Base-by-base conservation (phyloP, 768 basidiomycete species). In the Coprinopsis cinerea region DNA sequence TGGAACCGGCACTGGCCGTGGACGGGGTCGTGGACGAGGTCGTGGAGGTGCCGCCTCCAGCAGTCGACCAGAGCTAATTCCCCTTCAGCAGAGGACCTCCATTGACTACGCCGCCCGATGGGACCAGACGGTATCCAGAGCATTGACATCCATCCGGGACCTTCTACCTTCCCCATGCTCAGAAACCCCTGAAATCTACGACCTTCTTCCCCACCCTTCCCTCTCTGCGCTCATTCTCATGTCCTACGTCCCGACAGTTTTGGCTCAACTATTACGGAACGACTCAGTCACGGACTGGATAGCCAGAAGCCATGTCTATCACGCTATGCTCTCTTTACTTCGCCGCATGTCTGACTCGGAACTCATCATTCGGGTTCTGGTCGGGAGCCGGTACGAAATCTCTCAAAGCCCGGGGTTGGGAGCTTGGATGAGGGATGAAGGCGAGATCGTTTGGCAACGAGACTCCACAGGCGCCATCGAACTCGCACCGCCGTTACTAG, bases 281-380 rank as follows among this genome's bases (percentile, higher is more conserved):
- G 79, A 80, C 59, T 76, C 76, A 0, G 71, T 80, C 4, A 71
- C 65, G 2, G 78, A 80, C 53, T 80, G 79, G 78, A 70, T 67
- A 24, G 56, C 67, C 0, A 71, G 78, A 15, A 69, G 65, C 47
- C 67, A 71, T 22, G 64, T 70, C 14, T 80, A 80, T 57, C 63
- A 76, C 43, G 70, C 73, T 2, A 74, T 77, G 72, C 60, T 80
- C 9, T 64, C 61, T 14, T 61, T 80, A 11, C 59, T 80, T 36
- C 67, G 71, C 25, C 64, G 71, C 14, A 68, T 81, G 65, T 72
- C 70, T 2, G 78, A 78, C 52, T 76, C 71, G 48, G 77, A 79
- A 55, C 66, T 77, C 17, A 76, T 73, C 1, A 65, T 79, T 25
- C 65, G 66, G 45, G 64, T 70, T 15, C 60, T 80, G n/a, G 67